phyloP scores from a whole-genome alignment of 768 basidiomycete genomes.

The Lepiota brunneoincarnata region DNA sequence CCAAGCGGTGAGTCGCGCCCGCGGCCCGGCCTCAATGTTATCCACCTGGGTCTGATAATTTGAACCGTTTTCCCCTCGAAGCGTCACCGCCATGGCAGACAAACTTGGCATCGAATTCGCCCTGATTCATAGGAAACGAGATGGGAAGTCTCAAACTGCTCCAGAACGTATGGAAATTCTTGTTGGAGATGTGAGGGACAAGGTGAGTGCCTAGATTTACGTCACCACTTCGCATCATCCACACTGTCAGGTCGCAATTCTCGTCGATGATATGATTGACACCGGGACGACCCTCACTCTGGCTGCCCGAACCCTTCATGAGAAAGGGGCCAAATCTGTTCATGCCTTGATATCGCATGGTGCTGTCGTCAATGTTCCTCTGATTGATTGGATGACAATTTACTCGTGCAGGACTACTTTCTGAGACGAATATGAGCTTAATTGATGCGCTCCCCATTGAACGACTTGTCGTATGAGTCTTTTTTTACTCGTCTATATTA shows the following conservation, averaged over 20 bases:
- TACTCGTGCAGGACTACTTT: conserved; percentile 61
- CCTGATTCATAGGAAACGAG: conserved; percentile 88
- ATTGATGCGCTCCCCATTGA: conserved; percentile 76
- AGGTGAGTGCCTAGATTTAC: conserved; percentile 39
- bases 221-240: conserved; percentile 6
- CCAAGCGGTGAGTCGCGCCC: conserved; percentile 76
- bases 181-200: conserved; percentile 91
- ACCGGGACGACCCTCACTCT: conserved; percentile 86
- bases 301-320: conserved; percentile 81
- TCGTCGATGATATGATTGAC: conserved; percentile 99
- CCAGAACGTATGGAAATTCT: conserved; percentile 89
- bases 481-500: background rate
- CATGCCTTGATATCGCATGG: conserved; percentile 94
- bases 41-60: background rate
- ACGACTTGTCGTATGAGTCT: conserved; percentile 72
- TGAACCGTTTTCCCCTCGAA: conserved; percentile 27
- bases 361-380: conserved; percentile 24
- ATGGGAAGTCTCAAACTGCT: conserved; percentile 59
- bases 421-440: conserved; percentile 67
- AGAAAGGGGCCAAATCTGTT: conserved; percentile 85
- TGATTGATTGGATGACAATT: conserved; percentile 13
- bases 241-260: conserved; percentile 70
- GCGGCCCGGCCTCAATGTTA: conserved; percentile 12
- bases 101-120: conserved; percentile 95
- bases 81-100: conserved; percentile 93